Evolutionary conservation across 306 rosid species (phyloP).

Genomic region (Benincasa hispida): DNA sequence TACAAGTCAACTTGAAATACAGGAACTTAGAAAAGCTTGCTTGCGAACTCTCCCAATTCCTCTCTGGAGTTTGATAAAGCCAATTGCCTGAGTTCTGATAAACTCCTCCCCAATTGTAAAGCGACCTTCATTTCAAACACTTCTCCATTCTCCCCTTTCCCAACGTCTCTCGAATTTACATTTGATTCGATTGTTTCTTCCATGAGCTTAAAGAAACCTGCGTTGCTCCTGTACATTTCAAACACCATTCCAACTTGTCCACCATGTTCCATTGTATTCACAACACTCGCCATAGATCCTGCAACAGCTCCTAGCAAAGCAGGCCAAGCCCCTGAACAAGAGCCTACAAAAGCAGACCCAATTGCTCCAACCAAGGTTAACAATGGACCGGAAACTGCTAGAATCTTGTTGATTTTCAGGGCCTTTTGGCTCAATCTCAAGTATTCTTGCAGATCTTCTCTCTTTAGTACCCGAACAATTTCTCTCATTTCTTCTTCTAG

Average conservation of each 20-base stretch:
- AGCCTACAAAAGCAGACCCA: conserved; percentile 24
- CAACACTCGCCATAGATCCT: conserved; percentile 55
- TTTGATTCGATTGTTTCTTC: conserved; percentile 40
- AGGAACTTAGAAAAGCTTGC: conserved; percentile 47
- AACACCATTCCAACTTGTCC: conserved; percentile 84
- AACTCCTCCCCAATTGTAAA: conserved; percentile 48
- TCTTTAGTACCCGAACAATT: conserved; percentile 23
- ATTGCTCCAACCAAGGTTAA: conserved; percentile 46
- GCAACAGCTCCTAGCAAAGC: conserved; percentile 36
- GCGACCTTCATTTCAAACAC: conserved; percentile 53
- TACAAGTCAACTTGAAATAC: not conserved
- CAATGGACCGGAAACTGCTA: conserved; percentile 57
- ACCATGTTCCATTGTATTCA: conserved; percentile 63
- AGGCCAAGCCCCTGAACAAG: conserved; percentile 25
- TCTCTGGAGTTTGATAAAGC: conserved; percentile 14
- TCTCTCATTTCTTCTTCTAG: conserved; percentile 53
- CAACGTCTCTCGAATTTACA: conserved; percentile 25
- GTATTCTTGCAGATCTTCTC: conserved; percentile 40
- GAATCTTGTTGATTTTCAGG: conserved; percentile 29
- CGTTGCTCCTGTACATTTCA: conserved; percentile 44
- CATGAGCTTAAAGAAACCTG: conserved; percentile 59
- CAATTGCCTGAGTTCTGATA: conserved; percentile 42
- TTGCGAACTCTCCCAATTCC: conserved; percentile 35
- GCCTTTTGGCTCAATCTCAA: conserved; percentile 28
- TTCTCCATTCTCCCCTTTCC: conserved; percentile 47